A percentile compares a stretch with the other conserved stretches of the same genome.
phyloP scores from a whole-genome alignment of 2,329 filamentous ascomycete genomes.

The Didymella keratinophila region DNA sequence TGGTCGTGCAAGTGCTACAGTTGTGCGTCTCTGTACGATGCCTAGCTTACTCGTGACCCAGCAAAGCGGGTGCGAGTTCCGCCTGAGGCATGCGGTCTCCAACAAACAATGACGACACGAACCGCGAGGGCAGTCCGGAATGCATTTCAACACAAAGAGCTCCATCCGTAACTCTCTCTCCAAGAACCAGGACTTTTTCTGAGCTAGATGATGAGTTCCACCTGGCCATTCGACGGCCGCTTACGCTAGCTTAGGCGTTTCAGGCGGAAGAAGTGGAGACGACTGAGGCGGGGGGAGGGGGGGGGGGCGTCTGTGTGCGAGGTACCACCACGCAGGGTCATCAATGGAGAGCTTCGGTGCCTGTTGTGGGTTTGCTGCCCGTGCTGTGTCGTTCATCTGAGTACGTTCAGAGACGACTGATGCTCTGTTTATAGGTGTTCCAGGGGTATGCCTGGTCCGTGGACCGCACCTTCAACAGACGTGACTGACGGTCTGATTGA shows the following conservation, averaged over 20 bases:
- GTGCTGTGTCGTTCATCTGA: slow-evolving; percentile 12
- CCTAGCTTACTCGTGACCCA: slow-evolving; percentile 21
- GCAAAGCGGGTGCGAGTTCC: slow-evolving; percentile 20
- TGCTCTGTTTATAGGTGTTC: slow-evolving; percentile 17
- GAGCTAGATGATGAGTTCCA: slow-evolving; percentile 37
- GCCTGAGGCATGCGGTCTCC: slow-evolving; percentile 20
- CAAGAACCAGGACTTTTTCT: neutral
- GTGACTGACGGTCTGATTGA: slow-evolving; percentile 19
- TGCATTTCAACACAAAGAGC: neutral
- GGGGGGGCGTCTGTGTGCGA: slow-evolving; percentile 13
- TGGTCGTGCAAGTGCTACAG: slow-evolving; percentile 24
- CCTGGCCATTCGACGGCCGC: neutral
- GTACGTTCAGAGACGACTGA: slow-evolving; percentile 1
- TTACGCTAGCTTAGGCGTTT: neutral
- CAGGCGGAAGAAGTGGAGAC: slow-evolving; percentile 22
- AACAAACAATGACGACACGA: slow-evolving; percentile 20
- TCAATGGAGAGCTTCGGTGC: slow-evolving; percentile 23
- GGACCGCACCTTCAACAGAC: slow-evolving; percentile 6
- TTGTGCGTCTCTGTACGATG: slow-evolving; percentile 22
- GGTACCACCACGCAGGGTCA: slow-evolving; percentile 28
- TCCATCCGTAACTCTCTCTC: neutral
- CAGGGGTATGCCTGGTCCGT: slow-evolving; percentile 9
- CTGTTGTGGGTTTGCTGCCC: slow-evolving; percentile 10
- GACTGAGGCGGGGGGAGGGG: slow-evolving; percentile 26
- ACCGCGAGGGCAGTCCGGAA: neutral